phyloP scores from a whole-genome alignment of 2,329 filamentous ascomycete species.

The Pezicula rhizophila region DNA sequence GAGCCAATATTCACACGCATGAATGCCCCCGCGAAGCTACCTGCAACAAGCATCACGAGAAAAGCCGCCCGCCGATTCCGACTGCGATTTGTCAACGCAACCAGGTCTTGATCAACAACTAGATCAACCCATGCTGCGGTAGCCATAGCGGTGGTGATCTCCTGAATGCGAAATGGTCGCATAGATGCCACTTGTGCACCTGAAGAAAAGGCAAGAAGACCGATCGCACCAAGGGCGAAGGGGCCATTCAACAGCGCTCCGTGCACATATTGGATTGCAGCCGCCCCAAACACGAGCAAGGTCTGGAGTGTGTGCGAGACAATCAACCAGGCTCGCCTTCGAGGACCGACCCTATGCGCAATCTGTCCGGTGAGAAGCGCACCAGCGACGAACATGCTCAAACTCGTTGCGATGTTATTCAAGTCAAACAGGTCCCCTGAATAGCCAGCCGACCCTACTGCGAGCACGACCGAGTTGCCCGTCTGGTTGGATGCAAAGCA shows the following conservation, averaged over 20 bases:
- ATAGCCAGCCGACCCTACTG: slow-evolving; percentile 5
- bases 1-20: slow-evolving; percentile 40
- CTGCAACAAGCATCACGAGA: slow-evolving; percentile 39
- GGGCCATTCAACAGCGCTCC: slow-evolving; percentile 29
- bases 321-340: slow-evolving; percentile 47
- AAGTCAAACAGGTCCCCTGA: slow-evolving; percentile 42
- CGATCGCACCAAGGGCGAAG: slow-evolving; percentile 39
- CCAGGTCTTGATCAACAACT: slow-evolving; percentile 47
- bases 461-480: slow-evolving; percentile 53
- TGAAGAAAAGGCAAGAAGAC: slow-evolving; percentile 47
- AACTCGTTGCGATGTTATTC: slow-evolving; percentile 47
- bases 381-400: slow-evolving; percentile 50
- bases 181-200: slow-evolving; percentile 55
- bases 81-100: slow-evolving; percentile 39
- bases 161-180: slow-evolving; percentile 47
- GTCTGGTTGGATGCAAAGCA: slow-evolving; percentile 62
- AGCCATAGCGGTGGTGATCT: slow-evolving; percentile 60
- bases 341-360: slow-evolving; percentile 44
- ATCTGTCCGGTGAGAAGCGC: slow-evolving; percentile 51
- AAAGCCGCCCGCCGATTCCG: slow-evolving; percentile 46
- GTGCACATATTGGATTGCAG: slow-evolving; percentile 38
- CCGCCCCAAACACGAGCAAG: slow-evolving; percentile 45
- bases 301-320: slow-evolving; percentile 50
- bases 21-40: slow-evolving; percentile 45
- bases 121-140: slow-evolving; percentile 58